Percentiles rank a stretch among this genome's conserved stretches.
These are phyloP conservation scores for Ascochyta pisi DNA, from an alignment of 2,329 filamentous ascomycete genomes.

Conservation along the genomic window DNA sequence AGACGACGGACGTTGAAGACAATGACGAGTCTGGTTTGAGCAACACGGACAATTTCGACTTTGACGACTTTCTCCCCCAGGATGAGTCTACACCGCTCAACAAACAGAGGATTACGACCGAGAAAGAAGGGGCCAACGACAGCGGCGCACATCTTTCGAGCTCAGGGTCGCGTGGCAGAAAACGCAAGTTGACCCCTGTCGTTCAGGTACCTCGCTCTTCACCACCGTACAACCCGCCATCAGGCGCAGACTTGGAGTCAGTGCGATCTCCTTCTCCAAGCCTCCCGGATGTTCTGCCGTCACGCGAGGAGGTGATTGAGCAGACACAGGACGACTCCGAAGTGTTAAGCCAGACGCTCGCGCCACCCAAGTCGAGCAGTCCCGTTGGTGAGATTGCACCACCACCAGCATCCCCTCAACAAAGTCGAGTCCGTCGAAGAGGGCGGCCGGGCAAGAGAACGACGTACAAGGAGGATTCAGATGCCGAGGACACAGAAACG, in stretches of 20 bases:
- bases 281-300: conserved; percentile 43
- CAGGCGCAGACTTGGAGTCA: conserved; percentile 38
- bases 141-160: conserved; percentile 41
- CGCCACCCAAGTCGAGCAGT: conserved; percentile 55
- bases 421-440: conserved; percentile 26
- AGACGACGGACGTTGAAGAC: conserved; percentile 55
- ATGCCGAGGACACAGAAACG: conserved; percentile 33
- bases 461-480: conserved; percentile 31
- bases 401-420: conserved; percentile 21
- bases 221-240: conserved; percentile 41
- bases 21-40: conserved; percentile 55
- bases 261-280: conserved; percentile 45
- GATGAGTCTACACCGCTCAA: conserved; percentile 73
- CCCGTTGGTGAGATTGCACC: conserved; percentile 29
- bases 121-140: conserved; percentile 32
- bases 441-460: conserved; percentile 24
- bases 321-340: conserved; percentile 37
- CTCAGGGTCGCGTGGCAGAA: conserved; percentile 46
- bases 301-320: conserved; percentile 26
- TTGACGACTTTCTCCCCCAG: conserved; percentile 63
- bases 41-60: conserved; percentile 45
- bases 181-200: conserved; percentile 47
- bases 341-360: conserved; percentile 51
- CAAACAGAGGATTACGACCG: conserved; percentile 43
- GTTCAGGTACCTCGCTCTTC: conserved; percentile 51